Conservation (phyloP, 2,329 filamentous ascomycete species). For the Diaporthe sp. region DNA sequence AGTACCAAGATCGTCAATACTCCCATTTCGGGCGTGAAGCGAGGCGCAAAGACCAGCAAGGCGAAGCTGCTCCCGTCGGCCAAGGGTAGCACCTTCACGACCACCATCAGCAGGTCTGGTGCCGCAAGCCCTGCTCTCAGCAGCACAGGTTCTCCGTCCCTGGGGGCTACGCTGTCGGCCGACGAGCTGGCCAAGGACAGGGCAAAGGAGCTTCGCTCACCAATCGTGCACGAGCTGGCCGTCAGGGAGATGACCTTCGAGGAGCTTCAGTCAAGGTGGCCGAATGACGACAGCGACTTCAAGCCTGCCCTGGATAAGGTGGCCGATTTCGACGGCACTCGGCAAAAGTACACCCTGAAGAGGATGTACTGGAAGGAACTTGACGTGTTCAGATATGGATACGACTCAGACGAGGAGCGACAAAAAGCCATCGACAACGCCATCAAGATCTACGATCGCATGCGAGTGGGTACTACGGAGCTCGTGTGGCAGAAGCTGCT, state of each 20-base stretch:
- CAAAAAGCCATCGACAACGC: constrained; percentile 72
- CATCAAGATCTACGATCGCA: constrained; percentile 68
- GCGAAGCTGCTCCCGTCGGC: constrained; percentile 43
- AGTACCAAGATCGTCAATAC: constrained; percentile 53
- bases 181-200: constrained; percentile 65
- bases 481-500: constrained; percentile 72
- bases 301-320: constrained; percentile 66
- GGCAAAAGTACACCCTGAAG: constrained; percentile 65
- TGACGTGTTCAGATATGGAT: constrained; percentile 72
- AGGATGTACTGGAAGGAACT: constrained; percentile 72
- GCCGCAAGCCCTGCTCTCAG: constrained; percentile 68
- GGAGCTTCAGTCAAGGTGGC: constrained; percentile 61
- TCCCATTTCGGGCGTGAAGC: constrained; percentile 40
- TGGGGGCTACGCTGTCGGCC: constrained; percentile 59
- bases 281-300: constrained; percentile 64
- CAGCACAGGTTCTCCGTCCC: constrained; percentile 63
- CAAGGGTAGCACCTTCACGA: constrained; percentile 54
- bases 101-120: constrained; percentile 53
- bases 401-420: constrained; percentile 63
- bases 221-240: constrained; percentile 71
- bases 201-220: constrained; percentile 51
- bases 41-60: constrained; percentile 39
- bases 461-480: constrained; percentile 65
- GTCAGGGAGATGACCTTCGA: constrained; percentile 61
- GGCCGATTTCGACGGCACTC: constrained; percentile 59